Base-by-base conservation (phyloP, 2,329 filamentous ascomycete species). In the Mariannaea elegans region DNA sequence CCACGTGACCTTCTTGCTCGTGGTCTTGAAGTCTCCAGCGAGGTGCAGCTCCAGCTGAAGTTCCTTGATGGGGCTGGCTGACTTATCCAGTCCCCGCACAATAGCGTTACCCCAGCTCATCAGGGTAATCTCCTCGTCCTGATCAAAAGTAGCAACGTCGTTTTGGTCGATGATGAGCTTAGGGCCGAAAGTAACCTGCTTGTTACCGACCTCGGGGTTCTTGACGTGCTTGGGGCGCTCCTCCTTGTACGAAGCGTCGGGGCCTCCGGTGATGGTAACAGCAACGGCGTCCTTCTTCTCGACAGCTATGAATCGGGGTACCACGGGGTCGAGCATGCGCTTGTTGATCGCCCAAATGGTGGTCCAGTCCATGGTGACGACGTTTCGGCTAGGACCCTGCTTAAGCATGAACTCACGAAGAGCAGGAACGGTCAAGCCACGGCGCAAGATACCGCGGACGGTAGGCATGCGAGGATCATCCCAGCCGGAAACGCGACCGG, bases 1-100 rank as follows among this genome's bases (percentile, higher is more conserved):
- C 94, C 94, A 98, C 1, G 94, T 97, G 34, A 98, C 87, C 84
- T 98, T 98, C 87, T 97, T 97, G 72, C 93, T 89, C 0, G 94
- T 98, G 73, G 92, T 90, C 83, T 97, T 97, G 77, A 98, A 92
- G 75, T 98, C 94, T 56, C 94, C 94, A 70, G 91, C 87, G 48
- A 97, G 86, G 77, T 98, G 90, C n/a, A 97, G 87, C 78, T 97
- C 92, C 53, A 95, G 82, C 58, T 91, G 90, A 36, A 97, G 83
- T 32, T 80, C 81, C 12, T 88, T 90, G 70, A 97, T 88, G 46
- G 86, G 81, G 10, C 51, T 55, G 13, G 82, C 82, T 16, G 78
- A 76, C 27, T 80, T 77, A 46, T 85, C 81, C 62, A 92, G 87
- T 60, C 88, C 87, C 55, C 88, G 86, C 21, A 95, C 90, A 66